Base-by-base conservation (phyloP, 1,284 basidiomycete genomes). In the Leccinum griseonigrum region DNA sequence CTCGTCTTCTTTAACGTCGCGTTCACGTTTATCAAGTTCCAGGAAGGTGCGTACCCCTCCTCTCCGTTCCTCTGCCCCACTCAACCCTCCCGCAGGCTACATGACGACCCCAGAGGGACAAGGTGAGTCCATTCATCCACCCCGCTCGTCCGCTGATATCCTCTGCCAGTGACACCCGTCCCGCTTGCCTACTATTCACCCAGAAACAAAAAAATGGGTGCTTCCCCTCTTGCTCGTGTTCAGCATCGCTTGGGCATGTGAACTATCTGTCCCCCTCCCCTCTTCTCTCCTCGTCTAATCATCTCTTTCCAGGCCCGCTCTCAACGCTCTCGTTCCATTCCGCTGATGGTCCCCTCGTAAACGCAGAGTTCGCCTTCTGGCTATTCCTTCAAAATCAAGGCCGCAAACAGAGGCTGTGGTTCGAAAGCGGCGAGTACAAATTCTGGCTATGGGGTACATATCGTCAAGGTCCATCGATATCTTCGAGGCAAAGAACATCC, bases 401-500 rank as follows among this genome's bases (percentile, higher is more conserved):
- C 2, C 86, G 86, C 0, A 74, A 78, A 38, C 85, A 85, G 66
- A 81, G 85, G 3, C 78, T 84, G 40, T 92, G 90, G 90, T 91
- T 92, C 72, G 71, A 86, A 56, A 78, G 87, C 74, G 78, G 86
- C 83, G 78, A 91, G 69, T 84, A 87, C 76, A 75, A 80, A 60
- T 69, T 82, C 64, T 81, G 89, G 89, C 78, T 82, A 64, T 63
- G 83, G 66, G 78, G 88, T 88, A 70, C 46, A 28, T 28, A 22
- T 18, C 16, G 14, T 16, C 16, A 26, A 26, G 22, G 22, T 26
- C 22, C 22, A 26, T 26, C 22, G 97, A 99, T 78, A 81, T 99
- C 62, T 86, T 94, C 54, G 96, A 97, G 66, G 97, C 8, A 83
- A 93, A 62, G 97, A 99, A 76, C 97, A 98, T 78, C 84, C 99